Conservation (phyloP, 116 monocot genomes). For the Posidonia oceanica region DNA sequence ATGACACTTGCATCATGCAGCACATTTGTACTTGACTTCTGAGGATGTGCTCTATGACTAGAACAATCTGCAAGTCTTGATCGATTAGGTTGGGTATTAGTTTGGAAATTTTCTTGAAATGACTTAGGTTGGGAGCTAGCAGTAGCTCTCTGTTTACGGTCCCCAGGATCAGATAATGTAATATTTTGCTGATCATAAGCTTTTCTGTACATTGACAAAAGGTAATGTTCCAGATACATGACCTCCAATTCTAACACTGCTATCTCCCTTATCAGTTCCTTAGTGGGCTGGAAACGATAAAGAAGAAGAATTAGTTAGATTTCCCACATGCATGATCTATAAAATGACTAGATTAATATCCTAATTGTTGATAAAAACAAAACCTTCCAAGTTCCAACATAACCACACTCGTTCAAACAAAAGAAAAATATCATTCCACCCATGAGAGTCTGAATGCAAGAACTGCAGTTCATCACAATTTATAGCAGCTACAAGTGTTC, state of each 20-base stretch:
- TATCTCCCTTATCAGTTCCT: conserved; percentile 76
- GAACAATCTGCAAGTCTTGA: not conserved
- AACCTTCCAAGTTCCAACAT: too few species aligned
- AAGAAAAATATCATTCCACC: too few species aligned
- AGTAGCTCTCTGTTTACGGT: not conserved
- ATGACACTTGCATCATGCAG: not conserved
- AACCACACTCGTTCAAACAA: too few species aligned
- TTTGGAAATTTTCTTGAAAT: not conserved
- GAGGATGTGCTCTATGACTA: not conserved
- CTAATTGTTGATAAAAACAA: too few species aligned
- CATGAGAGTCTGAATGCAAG: too few species aligned
- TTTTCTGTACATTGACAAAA: conserved; percentile 73
- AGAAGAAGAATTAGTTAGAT: too few species aligned
- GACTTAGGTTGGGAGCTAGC: not conserved
- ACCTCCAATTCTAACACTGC: conserved; percentile 75
- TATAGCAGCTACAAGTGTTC: too few species aligned
- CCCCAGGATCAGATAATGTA: conserved; percentile 5
- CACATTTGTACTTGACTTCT: not conserved
- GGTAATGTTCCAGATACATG: conserved; percentile 70
- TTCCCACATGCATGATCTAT: too few species aligned
- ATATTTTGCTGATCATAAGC: conserved; percentile 49
- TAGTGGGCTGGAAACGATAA: conserved; percentile 34
- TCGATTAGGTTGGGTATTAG: not conserved
- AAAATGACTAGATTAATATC: too few species aligned
- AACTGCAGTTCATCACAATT: too few species aligned